Base-by-base conservation (phyloP, 1,284 basidiomycete genomes). In the Schizophyllum commune region DNA sequence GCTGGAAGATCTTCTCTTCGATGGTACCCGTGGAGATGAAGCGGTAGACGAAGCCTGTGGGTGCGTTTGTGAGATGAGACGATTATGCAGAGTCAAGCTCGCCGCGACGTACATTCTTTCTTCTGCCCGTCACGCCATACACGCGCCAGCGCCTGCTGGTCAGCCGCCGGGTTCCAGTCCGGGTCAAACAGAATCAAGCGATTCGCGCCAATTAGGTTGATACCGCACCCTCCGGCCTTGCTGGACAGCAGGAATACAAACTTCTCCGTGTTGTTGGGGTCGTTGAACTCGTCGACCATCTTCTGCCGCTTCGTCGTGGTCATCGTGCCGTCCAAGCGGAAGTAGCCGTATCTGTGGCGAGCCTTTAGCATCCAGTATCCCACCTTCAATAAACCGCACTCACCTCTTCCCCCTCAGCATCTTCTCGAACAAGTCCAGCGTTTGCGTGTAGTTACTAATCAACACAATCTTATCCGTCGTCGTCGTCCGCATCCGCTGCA, bases 51-150 rank as follows among this genome's bases (percentile, higher is more conserved):
- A 98, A 99, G 72, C 93, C 91, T 94, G 62, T 11, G 54, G 57
- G 53, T 21, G 57, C 55, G 2, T n/a, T 19, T 55, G 17, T 11
- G 56, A 19, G 57, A 39, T 21, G 19, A 20, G 13, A 32, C 56
- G 22, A 47, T 9, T 6, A 33, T 1, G 52, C 58, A 13, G 5
- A 11, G 47, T 54, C 51, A 58, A 5, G 52, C 5, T 54, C 55
- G 59, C 20, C 3, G 32, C 13, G 8, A 69, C 88, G 61, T 69
- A 93, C 95, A 98, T 75, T 96, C 94, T 85, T 99, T 99, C 85
- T 98, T 99, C 74, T 99, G 96, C 0, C 96, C 96, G 70, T 99
- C 96, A 79, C 97, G 91, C 96, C 96, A 99, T 1, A 99, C 96
- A 74, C 96, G 93, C 52, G 96, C 96, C 5, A 99, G 82, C 8